Conservation (phyloP, 2,329 filamentous ascomycete genomes). For the Chlorencoelia australis region DNA sequence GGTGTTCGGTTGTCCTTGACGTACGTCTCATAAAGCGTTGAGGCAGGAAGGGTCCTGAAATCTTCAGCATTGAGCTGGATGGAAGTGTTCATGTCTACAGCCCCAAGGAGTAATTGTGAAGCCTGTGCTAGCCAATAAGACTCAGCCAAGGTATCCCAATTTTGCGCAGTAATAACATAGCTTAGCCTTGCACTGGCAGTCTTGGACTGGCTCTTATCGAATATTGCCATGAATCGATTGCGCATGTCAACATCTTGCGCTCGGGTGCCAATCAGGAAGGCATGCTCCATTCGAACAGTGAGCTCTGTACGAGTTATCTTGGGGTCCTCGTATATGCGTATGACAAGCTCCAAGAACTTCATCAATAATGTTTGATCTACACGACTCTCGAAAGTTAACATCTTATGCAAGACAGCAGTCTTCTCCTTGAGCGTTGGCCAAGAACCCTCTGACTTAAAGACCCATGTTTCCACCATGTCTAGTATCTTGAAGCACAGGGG, state of each 20-base stretch:
- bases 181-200: conserved; percentile 80
- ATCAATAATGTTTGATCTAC: conserved; percentile 75
- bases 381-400: conserved; percentile 88
- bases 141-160: conserved; percentile 91
- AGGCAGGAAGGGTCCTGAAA: conserved; percentile 67
- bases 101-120: conserved; percentile 83
- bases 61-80: conserved; percentile 76
- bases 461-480: conserved; percentile 89
- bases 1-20: conserved; percentile 55
- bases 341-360: conserved; percentile 91
- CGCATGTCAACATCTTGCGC: conserved; percentile 94
- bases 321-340: conserved; percentile 95
- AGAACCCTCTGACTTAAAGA: conserved; percentile 88
- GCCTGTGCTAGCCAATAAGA: conserved; percentile 97
- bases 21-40: conserved; percentile 63
- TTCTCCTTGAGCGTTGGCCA: conserved; percentile 98
- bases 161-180: conserved; percentile 84
- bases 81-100: conserved; percentile 72
- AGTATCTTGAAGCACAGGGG: conserved; percentile 86
- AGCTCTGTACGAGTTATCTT: conserved; percentile 92
- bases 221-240: conserved; percentile 91
- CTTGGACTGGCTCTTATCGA: conserved; percentile 89
- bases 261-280: conserved; percentile 89
- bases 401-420: conserved; percentile 97
- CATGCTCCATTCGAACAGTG: conserved; percentile 94